These are phyloP conservation scores for Crithidia brevicula DNA, from an alignment of 208 protist genomes.

Conservation along the genomic window DNA sequence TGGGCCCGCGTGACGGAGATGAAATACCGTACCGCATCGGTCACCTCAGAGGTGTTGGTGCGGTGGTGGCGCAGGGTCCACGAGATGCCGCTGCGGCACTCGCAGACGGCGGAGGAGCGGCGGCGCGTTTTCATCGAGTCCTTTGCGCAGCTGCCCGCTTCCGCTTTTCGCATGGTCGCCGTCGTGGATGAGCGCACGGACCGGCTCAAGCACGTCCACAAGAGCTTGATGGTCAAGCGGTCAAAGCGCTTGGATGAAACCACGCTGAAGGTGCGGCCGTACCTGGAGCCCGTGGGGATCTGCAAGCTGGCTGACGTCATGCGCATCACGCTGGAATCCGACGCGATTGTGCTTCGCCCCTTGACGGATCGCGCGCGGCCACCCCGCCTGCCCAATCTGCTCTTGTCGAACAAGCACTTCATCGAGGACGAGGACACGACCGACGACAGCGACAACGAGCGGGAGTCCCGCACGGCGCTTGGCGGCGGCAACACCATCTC, in stretches of 20 bases:
- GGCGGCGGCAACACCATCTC: conserved; percentile 77
- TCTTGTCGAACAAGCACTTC: conserved; percentile 42
- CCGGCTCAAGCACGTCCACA: conserved; percentile 77
- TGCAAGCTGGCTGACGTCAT: conserved; percentile 89
- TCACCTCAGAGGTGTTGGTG: conserved; percentile 62
- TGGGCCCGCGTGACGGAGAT: conserved; percentile 82
- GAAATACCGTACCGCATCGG: conserved; percentile 60
- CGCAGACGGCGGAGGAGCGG: conserved; percentile 64
- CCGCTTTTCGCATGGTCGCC: conserved; percentile 80
- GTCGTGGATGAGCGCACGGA: conserved; percentile 67
- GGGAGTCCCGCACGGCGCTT: conserved; percentile 63
- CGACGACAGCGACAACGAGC: conserved; percentile 83
- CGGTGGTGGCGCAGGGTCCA: conserved; percentile 66
- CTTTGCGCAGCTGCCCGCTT: conserved; percentile 65
- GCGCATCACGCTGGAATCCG: conserved; percentile 67
- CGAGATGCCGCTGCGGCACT: conserved; percentile 41
- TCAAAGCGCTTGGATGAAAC: conserved; percentile 71
- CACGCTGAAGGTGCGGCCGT: conserved; percentile 57
- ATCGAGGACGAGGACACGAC: conserved; percentile 80
- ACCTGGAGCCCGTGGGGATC: conserved; percentile 71
- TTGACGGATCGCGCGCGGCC: conserved; percentile 65
- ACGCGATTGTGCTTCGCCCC: conserved; percentile 78
- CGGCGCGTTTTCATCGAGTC: conserved; percentile 64
- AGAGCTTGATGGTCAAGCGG: conserved; percentile 71
- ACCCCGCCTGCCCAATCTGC: conserved; percentile 76